Evolutionary conservation across 2,329 filamentous ascomycete genomes (phyloP), one percentile per base, ranked within the genome.

Genomic region (Hortaea werneckii): DNA sequence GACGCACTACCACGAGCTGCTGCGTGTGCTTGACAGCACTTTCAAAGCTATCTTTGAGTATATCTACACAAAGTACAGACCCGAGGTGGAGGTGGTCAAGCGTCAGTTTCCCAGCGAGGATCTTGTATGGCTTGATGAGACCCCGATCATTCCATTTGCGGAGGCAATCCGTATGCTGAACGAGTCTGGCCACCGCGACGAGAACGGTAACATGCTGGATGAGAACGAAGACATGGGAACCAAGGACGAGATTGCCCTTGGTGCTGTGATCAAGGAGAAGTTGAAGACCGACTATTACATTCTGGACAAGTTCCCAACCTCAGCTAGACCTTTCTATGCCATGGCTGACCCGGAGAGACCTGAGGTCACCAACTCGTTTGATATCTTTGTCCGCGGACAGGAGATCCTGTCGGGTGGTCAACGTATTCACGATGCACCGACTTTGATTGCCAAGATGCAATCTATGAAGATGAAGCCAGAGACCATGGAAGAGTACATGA

Each of bases 321-420:
- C 80, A 5, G 89, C 86, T 2, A 79, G 89, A 38, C 89, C 89
- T 0, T 95, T 95, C 67, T 95, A 95, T 61, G 87, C 89, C 1
- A 89, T 94, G 77, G 83, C 83, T 28, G 86, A 94, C 51, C 77
- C 82, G 1, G 72, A 82, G 11, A 79, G 94, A 58, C 72, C 78
- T 9, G 73, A 76, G 30, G 79, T 81, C 63, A 95, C 89, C 42
- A 94, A 94, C 63, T 94, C 89, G 0, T 95, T 95, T 58, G 89
- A 95, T 63, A 94, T 95, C 47, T 95, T 95, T 68, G 77, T 95
- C 38, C 83, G 89, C 29, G 89, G 89, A 0, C 89, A 95, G 60
- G 89, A 95, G 64, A 92, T 95, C 47, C 81, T 90, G 40, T 90
- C 87, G 1, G 89, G 89, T 56, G 89, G 89, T 6, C 89, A 95